A percentile compares a stretch with the other conserved stretches of the same genome.
Conservation (phyloP, 495 filamentous ascomycete genomes). For the Trichoderma gamsii region DNA sequence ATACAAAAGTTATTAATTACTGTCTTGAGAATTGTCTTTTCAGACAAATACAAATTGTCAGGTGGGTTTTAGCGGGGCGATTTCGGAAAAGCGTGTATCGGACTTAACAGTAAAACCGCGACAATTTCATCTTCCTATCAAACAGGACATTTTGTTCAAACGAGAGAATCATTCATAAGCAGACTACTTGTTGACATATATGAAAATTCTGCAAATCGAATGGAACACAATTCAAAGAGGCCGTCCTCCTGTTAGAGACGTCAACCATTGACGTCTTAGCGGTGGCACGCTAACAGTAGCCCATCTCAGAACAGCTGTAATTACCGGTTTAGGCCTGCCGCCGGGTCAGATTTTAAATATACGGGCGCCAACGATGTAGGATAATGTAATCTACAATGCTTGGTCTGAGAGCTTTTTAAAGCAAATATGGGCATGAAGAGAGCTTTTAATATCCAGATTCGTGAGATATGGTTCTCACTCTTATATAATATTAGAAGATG, state of each 20-base stretch:
- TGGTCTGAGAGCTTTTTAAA: background rate
- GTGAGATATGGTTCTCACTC: background rate
- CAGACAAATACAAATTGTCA: background rate
- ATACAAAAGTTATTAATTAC: background rate
- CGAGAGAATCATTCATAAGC: too few relatives aligned
- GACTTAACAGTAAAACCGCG: background rate
- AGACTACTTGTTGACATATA: too few relatives aligned
- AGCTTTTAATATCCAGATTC: background rate
- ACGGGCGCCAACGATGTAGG: background rate
- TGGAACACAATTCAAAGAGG: too few relatives aligned
- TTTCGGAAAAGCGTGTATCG: background rate
- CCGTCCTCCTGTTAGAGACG: too few relatives aligned
- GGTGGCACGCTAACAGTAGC: background rate
- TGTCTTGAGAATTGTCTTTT: slow-evolving; percentile 4
- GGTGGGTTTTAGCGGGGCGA: background rate
- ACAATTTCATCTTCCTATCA: background rate
- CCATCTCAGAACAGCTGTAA: background rate
- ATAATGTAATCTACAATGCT: background rate
- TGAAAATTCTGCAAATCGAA: too few relatives aligned
- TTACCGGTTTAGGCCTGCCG: background rate
- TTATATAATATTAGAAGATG: background rate
- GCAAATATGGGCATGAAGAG: background rate
- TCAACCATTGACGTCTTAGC: background rate
- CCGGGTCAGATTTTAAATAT: background rate
- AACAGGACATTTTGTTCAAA: too few relatives aligned